These are phyloP conservation scores for Solanum rostratum DNA, from an alignment of 257 asterid species.

Conservation along the genomic window DNA sequence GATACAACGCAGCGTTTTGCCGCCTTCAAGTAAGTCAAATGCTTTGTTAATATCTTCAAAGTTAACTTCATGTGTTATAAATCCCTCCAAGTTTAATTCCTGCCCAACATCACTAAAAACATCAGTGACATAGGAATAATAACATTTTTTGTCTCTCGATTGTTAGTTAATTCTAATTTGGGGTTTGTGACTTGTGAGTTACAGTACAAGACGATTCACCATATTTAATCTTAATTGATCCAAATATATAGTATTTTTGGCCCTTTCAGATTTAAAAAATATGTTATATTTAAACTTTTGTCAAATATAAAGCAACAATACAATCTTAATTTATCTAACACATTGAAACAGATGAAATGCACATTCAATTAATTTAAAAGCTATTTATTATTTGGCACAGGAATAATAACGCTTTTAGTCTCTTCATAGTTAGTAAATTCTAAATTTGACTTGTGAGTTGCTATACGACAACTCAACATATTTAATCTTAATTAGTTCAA, in stretches of 20 bases:
- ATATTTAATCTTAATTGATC: too few relatives aligned
- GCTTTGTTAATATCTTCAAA: conserved; percentile 26
- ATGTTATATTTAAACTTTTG: too few relatives aligned
- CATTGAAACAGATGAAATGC: too few relatives aligned
- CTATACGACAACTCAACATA: background rate
- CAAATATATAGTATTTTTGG: too few relatives aligned
- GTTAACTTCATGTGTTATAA: conserved; percentile 24
- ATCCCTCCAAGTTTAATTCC: conserved; percentile 27
- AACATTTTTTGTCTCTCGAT: background rate
- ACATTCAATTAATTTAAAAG: too few relatives aligned
- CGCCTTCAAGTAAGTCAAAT: conserved; percentile 19
- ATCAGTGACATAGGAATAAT: background rate
- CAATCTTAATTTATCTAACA: too few relatives aligned
- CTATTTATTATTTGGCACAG: background rate
- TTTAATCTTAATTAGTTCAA: too few relatives aligned
- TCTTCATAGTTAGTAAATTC: background rate
- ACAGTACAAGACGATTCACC: background rate
- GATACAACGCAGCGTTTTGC: conserved; percentile 28
- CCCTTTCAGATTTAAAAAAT: too few relatives aligned
- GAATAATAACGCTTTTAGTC: background rate
- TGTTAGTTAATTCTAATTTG: background rate
- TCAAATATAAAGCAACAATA: too few relatives aligned
- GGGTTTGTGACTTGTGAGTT: too few relatives aligned
- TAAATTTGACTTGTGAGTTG: too few relatives aligned
- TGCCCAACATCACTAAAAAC: background rate